A percentile compares a stretch with the other conserved stretches of the same genome.
Evolutionary conservation across 257 asterid species (phyloP).

Genomic region (Solanum habrochaites): DNA sequence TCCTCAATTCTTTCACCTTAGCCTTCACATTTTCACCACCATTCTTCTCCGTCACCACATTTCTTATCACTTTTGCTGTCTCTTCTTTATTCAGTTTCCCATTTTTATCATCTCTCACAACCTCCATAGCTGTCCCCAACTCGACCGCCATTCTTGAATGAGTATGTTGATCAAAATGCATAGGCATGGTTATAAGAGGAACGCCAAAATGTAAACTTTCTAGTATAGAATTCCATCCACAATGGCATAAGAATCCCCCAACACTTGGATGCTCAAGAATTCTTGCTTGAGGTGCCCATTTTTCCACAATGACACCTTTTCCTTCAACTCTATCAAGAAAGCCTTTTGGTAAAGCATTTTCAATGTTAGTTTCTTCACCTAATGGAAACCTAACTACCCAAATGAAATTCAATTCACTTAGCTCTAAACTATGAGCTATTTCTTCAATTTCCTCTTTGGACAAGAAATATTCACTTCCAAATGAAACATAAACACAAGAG

Average conservation of each 20-base stretch:
- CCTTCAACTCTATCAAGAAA: conserved; percentile 24
- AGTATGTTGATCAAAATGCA: conserved; percentile 13
- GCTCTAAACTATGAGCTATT: conserved; percentile 27
- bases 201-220: conserved; percentile 28
- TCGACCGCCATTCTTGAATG: conserved; percentile 10
- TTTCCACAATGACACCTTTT: conserved; percentile 17
- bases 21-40: conserved; percentile 16
- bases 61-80: conserved; percentile 5
- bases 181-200: conserved; percentile 27
- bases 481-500: conserved; percentile 29
- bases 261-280: conserved; percentile 19
- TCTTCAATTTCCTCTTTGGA: conserved; percentile 17
- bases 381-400: conserved; percentile 34
- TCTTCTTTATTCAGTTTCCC: conserved; percentile 10
- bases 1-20: conserved; percentile 12
- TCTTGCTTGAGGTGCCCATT: conserved; percentile 34
- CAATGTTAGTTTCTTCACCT: not conserved
- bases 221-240: conserved; percentile 30
- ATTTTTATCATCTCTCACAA: conserved; percentile 1
- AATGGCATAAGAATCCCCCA: conserved; percentile 34
- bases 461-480: conserved; percentile 38
- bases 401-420: conserved; percentile 20
- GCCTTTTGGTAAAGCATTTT: conserved; percentile 18
- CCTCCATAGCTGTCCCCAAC: conserved; percentile 21
- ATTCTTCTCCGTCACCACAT: conserved; percentile 2